phyloP scores from a whole-genome alignment of 768 basidiomycete species.

The Tylopilus vinaceipallidus region DNA sequence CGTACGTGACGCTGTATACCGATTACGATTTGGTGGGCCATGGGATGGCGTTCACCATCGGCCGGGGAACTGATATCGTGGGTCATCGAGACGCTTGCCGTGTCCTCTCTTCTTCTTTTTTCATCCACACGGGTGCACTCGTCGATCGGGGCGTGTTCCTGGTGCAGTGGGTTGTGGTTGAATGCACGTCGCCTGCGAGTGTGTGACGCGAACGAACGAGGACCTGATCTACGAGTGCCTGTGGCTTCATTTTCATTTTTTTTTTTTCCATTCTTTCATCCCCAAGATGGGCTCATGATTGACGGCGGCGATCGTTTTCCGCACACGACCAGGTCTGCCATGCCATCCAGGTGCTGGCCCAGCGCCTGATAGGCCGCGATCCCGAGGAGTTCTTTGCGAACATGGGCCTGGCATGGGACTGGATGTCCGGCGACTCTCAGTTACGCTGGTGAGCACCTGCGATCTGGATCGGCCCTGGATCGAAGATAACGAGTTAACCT shows the following conservation, averaged over 20 bases:
- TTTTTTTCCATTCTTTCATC: not conserved
- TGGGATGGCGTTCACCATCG: conserved; percentile 92
- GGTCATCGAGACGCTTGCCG: conserved; percentile 6
- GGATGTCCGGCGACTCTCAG: conserved; percentile 81
- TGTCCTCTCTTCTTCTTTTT: not conserved
- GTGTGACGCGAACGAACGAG: not conserved
- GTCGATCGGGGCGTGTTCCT: not conserved
- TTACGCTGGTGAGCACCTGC: conserved; percentile 66
- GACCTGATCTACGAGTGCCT: not conserved
- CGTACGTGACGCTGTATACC: conserved; percentile 77
- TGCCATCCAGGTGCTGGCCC: conserved; percentile 76
- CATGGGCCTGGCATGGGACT: conserved; percentile 89
- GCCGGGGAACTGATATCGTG: conserved; percentile 90
- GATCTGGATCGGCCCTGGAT: not conserved
- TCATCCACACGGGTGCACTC: not conserved
- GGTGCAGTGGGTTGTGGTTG: not conserved
- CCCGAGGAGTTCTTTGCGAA: conserved; percentile 78
- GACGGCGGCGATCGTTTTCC: not conserved
- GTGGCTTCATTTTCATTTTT: not conserved
- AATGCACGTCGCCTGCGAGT: not conserved
- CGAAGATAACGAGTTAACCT: not conserved
- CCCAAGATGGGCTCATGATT: not conserved
- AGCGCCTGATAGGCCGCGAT: conserved; percentile 78
- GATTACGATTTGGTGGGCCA: conserved; percentile 65
- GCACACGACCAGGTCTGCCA: conserved; percentile 54